Base-by-base conservation (phyloP, 2,329 filamentous ascomycete species). In the Fragosphaeria purpurea region DNA sequence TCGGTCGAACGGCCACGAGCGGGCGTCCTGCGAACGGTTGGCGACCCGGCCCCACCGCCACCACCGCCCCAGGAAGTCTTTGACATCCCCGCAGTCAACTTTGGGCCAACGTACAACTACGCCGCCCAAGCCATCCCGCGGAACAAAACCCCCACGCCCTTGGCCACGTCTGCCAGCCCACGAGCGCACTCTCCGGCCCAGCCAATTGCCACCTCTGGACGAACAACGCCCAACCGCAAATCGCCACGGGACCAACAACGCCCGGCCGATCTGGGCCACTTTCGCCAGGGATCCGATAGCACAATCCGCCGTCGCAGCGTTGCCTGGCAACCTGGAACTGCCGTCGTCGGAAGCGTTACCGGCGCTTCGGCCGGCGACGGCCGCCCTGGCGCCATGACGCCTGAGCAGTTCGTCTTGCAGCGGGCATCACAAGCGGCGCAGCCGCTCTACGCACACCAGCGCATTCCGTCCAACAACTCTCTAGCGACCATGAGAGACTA, bases 391-490 rank as follows among this genome's bases (percentile, higher is more conserved):
- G 69, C 67, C 7, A 62, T 95, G 10, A 86, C 84, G 5, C 76
- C 88, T 0, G 88, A 95, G 63, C 82, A 94, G 59, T 95, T 85
- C 67, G 88, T 95, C 6, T 81, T 88, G 59, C 84, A 91, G 58
- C 82, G 88, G 55, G 84, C 83, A 30, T 72, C 79, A 7, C 54
- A 75, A 13, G 71, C 74, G 8, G 69, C 74, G 73, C 74, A n/a
- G 6, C 75, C 81, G 12, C 60, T 76, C 41, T 77, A 79, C 63
- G 68, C 72, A 1, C 84, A 88, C 61, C 76, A 76, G 46, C 76
- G 85, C 40, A 75, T 72, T 47, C 69, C 74, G 2, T 81, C 82
- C 0, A 71, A 75, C 44, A 75, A 74, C 55, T 70, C 69, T n/a
- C 50, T 74, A 30, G 58, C 63, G 53, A 61, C 62, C 41, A 59